Evolutionary conservation across 1,139 yeast genomes (phyloP).

Genomic region (Williopsis jadinii): DNA sequence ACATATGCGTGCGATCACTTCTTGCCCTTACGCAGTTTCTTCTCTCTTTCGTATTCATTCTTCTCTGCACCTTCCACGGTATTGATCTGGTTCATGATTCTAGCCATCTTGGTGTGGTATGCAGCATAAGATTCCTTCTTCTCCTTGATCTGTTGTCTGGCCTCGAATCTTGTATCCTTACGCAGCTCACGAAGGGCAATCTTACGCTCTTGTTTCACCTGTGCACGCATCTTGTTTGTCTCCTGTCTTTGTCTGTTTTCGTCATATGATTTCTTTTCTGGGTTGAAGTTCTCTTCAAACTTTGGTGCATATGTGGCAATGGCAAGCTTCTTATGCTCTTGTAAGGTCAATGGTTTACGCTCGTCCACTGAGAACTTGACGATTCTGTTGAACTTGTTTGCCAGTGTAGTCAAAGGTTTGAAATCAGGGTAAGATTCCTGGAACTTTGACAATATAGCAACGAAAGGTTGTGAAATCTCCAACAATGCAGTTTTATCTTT

Average conservation of each 20-base stretch:
- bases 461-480: slow-evolving; percentile 35
- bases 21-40: slow-evolving; percentile 52
- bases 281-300: slow-evolving; percentile 93
- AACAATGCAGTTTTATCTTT: slow-evolving; percentile 56
- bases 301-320: slow-evolving; percentile 84
- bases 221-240: slow-evolving; percentile 70
- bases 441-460: slow-evolving; percentile 18
- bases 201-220: slow-evolving; percentile 88
- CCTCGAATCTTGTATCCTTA: slow-evolving; percentile 79
- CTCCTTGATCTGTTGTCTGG: slow-evolving; percentile 76
- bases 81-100: slow-evolving; percentile 75
- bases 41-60: slow-evolving; percentile 85
- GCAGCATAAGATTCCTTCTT: slow-evolving; percentile 69
- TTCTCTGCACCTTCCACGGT: slow-evolving; percentile 94
- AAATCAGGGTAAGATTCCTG: slow-evolving; percentile 18
- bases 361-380: slow-evolving; percentile 41
- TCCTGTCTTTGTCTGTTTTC: slow-evolving; percentile 78
- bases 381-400: slow-evolving; percentile 41
- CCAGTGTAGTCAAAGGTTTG: slow-evolving; percentile 23
- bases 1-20: slow-evolving; percentile 16
- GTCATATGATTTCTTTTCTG: slow-evolving; percentile 90
- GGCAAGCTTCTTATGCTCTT: slow-evolving; percentile 79
- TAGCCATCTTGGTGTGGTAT: slow-evolving; percentile 87
- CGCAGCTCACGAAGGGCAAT: slow-evolving; percentile 84
- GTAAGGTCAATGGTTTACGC: slow-evolving; percentile 73